phyloP scores from a whole-genome alignment of 192 early-diverging fungal genomes.

The Kickxella alabastrina region DNA sequence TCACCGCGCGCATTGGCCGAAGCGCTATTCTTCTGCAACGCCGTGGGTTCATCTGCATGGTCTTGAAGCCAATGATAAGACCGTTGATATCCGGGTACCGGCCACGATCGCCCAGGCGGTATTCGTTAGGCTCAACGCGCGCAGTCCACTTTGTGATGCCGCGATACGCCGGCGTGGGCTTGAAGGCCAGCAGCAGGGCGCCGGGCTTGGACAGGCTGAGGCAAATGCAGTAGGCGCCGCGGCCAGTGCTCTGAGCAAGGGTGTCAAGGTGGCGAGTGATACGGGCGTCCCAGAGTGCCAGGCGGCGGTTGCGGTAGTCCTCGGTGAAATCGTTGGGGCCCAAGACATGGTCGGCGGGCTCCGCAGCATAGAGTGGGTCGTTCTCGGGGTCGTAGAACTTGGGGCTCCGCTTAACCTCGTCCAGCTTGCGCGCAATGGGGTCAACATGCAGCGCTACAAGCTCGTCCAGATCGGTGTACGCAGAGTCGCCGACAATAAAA shows the following conservation, averaged over 20 bases:
- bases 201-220: conserved; percentile 64
- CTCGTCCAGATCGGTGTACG: conserved; percentile 88
- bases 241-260: conserved; percentile 55
- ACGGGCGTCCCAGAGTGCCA: conserved; percentile 46
- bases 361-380: conserved; percentile 57
- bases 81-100: conserved; percentile 65
- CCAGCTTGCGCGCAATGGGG: conserved; percentile 67
- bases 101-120: conserved; percentile 62
- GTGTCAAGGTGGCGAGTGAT: conserved; percentile 49
- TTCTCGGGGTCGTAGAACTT: conserved; percentile 72
- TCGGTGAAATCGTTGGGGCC: conserved; percentile 20
- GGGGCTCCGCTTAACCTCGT: conserved; percentile 62
- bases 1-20: background rate
- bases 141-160: conserved; percentile 65
- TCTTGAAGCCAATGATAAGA: conserved; percentile 73
- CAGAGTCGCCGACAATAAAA: conserved; percentile 62
- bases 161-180: conserved; percentile 62
- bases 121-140: conserved; percentile 74
- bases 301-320: conserved; percentile 17
- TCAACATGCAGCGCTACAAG: conserved; percentile 87
- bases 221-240: conserved; percentile 81
- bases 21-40: background rate
- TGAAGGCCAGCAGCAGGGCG: conserved; percentile 72
- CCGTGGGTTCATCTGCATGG: conserved; percentile 52
- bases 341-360: conserved; percentile 22